Base-by-base conservation (phyloP, 148 eudicot genomes). In the Nepenthes gracilis region DNA sequence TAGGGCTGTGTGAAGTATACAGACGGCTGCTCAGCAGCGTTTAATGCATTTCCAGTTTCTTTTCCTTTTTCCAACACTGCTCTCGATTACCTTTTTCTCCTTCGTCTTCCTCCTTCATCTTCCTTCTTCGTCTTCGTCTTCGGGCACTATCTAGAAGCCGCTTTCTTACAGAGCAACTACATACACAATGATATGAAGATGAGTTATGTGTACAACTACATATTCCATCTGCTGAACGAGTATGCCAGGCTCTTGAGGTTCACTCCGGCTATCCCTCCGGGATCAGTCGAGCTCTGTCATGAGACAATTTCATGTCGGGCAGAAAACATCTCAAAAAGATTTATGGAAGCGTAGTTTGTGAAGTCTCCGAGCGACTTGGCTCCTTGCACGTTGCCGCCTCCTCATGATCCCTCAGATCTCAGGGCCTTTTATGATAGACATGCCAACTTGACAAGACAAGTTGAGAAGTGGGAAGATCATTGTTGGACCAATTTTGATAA, bases 171-270 rank as follows among this genome's bases (percentile, higher is more conserved):
- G 2, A 76, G 80, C 47, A 76, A 80, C 15, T 1, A 70, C n/a
- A n/a, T n/a, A n/a, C n/a, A n/a, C n/a, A n/a, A n/a, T n/a, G n/a
- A n/a, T n/a, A n/a, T 35, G n/a, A 83, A 75, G 61, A 83, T 83
- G 78, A 80, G 77, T 4, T 15, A 67, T 13, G 82, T 83, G 51
- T 83, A 80, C 12, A 80, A 80, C 45, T 83, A 80, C 73, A 83
- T 83, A 84, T 83, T 77, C 36, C 84, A 83, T 63, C 43, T 83
- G 60, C 14, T 83, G 33, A 80, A 58, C 37, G 87, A 83, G 60
- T 80, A 83, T 36, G 75, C 80, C 52, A 80, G 75, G 59, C 74
- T 83, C 1, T 14, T 77, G 43, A 75, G 66, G 67, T 83, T 75
- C 69, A 80, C 75, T 40, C 84, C 87, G 8, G 45, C 48, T 12